These are phyloP conservation scores for Melocanna baccifera DNA, from an alignment of 176 grass and related monocot species.

Conservation along the genomic window DNA sequence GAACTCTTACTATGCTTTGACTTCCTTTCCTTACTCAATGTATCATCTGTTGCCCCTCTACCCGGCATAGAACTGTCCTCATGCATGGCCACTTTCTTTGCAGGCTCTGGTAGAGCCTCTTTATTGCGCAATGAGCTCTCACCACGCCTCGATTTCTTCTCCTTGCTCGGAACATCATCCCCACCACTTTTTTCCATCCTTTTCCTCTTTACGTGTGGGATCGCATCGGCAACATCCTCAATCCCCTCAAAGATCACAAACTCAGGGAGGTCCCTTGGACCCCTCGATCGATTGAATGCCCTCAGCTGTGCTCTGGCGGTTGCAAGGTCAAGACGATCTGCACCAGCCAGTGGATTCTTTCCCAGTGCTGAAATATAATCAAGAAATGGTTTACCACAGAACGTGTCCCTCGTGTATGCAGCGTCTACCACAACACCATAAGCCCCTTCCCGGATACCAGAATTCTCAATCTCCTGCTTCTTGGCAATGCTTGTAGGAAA, in stretches of 20 bases:
- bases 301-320: slow-evolving; percentile 66
- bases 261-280: slow-evolving; percentile 49
- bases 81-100: not conserved
- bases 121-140: slow-evolving; percentile 8
- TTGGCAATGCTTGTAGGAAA: slow-evolving; percentile 6
- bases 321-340: slow-evolving; percentile 55
- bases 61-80: not conserved
- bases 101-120: not conserved
- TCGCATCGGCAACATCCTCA: slow-evolving; percentile 8
- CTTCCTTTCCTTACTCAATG: slow-evolving; percentile 3
- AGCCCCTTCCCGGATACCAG: slow-evolving; percentile 55
- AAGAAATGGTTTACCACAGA: slow-evolving; percentile 44
- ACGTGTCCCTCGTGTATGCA: slow-evolving; percentile 52
- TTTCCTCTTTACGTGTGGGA: slow-evolving; percentile 19
- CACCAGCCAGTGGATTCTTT: slow-evolving; percentile 34
- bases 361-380: slow-evolving; percentile 58
- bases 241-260: slow-evolving; percentile 45
- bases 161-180: slow-evolving; percentile 30
- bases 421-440: slow-evolving; percentile 30
- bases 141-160: slow-evolving; percentile 9
- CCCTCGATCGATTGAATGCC: slow-evolving; percentile 59
- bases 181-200: slow-evolving; percentile 11
- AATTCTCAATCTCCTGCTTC: slow-evolving; percentile 57
- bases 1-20: slow-evolving; percentile 18
- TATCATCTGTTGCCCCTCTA: slow-evolving; percentile 3